Conservation (phyloP, 1,284 basidiomycete genomes). For the Leccinum fallax region DNA sequence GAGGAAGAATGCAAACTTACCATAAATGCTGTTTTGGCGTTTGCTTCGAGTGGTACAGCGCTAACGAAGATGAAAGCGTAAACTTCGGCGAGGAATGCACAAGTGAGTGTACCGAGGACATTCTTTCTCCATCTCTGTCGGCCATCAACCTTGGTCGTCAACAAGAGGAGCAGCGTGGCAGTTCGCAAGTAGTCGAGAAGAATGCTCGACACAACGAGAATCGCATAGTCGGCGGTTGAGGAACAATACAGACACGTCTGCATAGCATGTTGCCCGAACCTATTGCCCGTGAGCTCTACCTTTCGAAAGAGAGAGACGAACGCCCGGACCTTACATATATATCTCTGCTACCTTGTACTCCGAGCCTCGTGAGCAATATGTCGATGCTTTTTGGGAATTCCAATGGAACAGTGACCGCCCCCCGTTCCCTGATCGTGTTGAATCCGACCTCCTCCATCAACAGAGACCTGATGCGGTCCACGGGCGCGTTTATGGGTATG, state of each 20-base stretch:
- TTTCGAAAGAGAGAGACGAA: neutral
- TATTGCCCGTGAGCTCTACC: constrained; percentile 26
- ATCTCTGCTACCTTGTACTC: constrained; percentile 58
- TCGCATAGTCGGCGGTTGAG: constrained; percentile 56
- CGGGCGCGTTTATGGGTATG: constrained; percentile 56
- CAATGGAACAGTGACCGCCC: constrained; percentile 22
- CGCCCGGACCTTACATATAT: constrained; percentile 58
- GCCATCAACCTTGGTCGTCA: constrained; percentile 42
- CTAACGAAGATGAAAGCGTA: constrained; percentile 53
- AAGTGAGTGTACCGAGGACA: constrained; percentile 50
- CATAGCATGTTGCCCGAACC: constrained; percentile 67
- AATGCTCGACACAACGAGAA: constrained; percentile 56
- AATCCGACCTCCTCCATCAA: constrained; percentile 39
- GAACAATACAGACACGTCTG: constrained; percentile 64
- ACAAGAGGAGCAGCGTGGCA: constrained; percentile 54
- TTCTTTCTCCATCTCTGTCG: constrained; percentile 52
- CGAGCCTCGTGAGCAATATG: constrained; percentile 54
- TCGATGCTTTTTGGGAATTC: constrained; percentile 51
- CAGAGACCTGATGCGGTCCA: constrained; percentile 51
- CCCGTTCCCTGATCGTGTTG: neutral
- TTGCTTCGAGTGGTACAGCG: constrained; percentile 47
- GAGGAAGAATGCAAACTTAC: constrained; percentile 41
- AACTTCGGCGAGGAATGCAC: constrained; percentile 51
- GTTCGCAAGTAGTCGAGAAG: constrained; percentile 61
- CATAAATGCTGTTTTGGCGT: constrained; percentile 49